Conservation (phyloP, 805 yeast genomes). For the Suhomyces faveliae region DNA sequence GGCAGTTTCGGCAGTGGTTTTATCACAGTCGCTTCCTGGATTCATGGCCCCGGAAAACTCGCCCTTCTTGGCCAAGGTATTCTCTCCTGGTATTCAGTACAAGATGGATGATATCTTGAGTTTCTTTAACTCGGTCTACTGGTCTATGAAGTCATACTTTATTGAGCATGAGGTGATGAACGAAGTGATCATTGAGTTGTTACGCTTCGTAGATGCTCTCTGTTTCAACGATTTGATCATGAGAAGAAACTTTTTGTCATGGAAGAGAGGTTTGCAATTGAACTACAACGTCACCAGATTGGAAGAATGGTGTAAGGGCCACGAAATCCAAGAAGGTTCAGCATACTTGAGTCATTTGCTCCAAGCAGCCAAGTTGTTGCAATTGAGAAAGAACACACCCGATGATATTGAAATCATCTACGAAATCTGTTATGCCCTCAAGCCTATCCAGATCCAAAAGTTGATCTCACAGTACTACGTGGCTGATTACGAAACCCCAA, state of each 20-base stretch:
- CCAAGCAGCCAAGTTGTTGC: conserved; percentile 91
- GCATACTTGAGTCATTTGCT: conserved; percentile 79
- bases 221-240: conserved; percentile 94
- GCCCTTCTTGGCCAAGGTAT: conserved; percentile 81
- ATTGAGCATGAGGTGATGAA: conserved; percentile 82
- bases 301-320: conserved; percentile 98
- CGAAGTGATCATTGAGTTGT: conserved; percentile 78
- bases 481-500: conserved; percentile 94
- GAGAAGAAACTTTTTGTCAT: conserved; percentile 90
- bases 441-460: conserved; percentile 94
- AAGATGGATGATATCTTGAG: conserved; percentile 94
- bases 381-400: conserved; percentile 82
- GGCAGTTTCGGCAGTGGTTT: conserved; percentile 91
- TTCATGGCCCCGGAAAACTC: conserved; percentile 83
- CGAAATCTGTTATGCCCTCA: conserved; percentile 91
- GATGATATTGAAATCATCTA: conserved; percentile 90
- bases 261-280: conserved; percentile 97
- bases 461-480: conserved; percentile 83
- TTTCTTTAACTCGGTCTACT: conserved; percentile 83
- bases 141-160: conserved; percentile 90
- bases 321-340: conserved; percentile 84
- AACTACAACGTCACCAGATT: conserved; percentile 94
- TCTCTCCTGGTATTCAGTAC: conserved; percentile 66
- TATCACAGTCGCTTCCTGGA: conserved; percentile 94
- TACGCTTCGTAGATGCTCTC: conserved; percentile 84